A percentile compares a stretch with the other conserved stretches of the same genome.
phyloP scores from a whole-genome alignment of 768 basidiomycete species.

The Lactarius indigo region DNA sequence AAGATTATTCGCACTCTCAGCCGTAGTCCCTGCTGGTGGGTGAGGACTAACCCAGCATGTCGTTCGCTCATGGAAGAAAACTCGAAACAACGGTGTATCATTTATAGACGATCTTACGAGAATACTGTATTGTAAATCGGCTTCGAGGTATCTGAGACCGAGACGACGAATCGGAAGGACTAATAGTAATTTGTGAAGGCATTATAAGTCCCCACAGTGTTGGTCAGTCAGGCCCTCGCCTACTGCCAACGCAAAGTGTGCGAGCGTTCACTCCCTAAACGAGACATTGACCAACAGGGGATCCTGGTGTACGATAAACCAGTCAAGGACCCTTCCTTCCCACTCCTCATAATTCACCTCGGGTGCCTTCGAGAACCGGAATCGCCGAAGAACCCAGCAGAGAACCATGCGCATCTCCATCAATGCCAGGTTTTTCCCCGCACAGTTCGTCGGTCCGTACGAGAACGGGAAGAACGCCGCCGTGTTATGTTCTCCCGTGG shows the following conservation, averaged over 20 bases:
- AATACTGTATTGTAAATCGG: too few species aligned
- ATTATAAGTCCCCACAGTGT: too few species aligned
- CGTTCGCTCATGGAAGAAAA: too few species aligned
- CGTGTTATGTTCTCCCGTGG: conserved; percentile 3
- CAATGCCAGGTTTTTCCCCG: conserved; percentile 25
- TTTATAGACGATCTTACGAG: too few species aligned
- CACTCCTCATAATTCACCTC: background rate
- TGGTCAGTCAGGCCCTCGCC: background rate
- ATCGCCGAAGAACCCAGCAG: background rate
- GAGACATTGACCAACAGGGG: background rate
- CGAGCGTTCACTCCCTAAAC: background rate
- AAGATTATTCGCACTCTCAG: background rate
- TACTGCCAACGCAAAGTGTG: background rate
- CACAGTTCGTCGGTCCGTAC: conserved; percentile 25
- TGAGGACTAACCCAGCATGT: too few species aligned
- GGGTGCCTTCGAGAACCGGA: background rate
- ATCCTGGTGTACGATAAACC: background rate
- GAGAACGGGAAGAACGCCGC: conserved; percentile 26
- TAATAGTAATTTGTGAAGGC: too few species aligned
- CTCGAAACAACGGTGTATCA: too few species aligned
- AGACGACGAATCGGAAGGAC: too few species aligned
- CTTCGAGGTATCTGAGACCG: too few species aligned
- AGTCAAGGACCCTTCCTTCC: background rate
- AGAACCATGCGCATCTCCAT: conserved; percentile 16
- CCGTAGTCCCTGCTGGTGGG: too few species aligned